phyloP scores from a whole-genome alignment of 1,284 basidiomycete genomes.

The Gomphus sp. region DNA sequence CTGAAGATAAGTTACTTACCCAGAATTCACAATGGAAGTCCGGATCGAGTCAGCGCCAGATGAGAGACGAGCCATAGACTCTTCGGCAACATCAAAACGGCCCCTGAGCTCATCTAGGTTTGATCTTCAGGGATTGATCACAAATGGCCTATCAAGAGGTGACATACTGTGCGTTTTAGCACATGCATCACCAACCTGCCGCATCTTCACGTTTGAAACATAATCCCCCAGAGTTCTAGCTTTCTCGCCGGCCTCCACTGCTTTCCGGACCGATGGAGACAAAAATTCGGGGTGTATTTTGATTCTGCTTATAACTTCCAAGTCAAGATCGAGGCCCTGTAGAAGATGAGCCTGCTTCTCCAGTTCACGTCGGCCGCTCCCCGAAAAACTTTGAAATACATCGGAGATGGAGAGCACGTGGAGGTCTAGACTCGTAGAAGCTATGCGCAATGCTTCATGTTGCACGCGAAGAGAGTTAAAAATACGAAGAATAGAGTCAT shows the following conservation, averaged over 20 bases:
- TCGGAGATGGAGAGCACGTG: slow-evolving; percentile 61
- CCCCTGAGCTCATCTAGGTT: slow-evolving; percentile 41
- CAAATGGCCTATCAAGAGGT: background rate
- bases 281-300: slow-evolving; percentile 66
- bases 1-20: slow-evolving; percentile 29
- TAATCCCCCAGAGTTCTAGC: slow-evolving; percentile 71
- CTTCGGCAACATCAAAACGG: slow-evolving; percentile 45
- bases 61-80: slow-evolving; percentile 42
- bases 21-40: slow-evolving; percentile 33
- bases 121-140: background rate
- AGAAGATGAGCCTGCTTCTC: slow-evolving; percentile 53
- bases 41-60: slow-evolving; percentile 55
- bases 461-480: slow-evolving; percentile 49
- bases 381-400: slow-evolving; percentile 55
- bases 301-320: slow-evolving; percentile 57
- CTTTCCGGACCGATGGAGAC: slow-evolving; percentile 50
- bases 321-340: slow-evolving; percentile 52
- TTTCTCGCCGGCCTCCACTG: slow-evolving; percentile 58
- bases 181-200: slow-evolving; percentile 67
- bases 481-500: slow-evolving; percentile 44
- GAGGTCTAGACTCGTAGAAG: slow-evolving; percentile 56
- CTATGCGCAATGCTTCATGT: slow-evolving; percentile 57
- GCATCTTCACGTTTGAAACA: slow-evolving; percentile 69
- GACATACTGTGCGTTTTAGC: slow-evolving; percentile 55
- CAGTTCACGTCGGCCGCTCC: slow-evolving; percentile 47